These are phyloP conservation scores for Plantago coronopus DNA, from an alignment of 305 asterid genomes.

Conservation along the genomic window DNA sequence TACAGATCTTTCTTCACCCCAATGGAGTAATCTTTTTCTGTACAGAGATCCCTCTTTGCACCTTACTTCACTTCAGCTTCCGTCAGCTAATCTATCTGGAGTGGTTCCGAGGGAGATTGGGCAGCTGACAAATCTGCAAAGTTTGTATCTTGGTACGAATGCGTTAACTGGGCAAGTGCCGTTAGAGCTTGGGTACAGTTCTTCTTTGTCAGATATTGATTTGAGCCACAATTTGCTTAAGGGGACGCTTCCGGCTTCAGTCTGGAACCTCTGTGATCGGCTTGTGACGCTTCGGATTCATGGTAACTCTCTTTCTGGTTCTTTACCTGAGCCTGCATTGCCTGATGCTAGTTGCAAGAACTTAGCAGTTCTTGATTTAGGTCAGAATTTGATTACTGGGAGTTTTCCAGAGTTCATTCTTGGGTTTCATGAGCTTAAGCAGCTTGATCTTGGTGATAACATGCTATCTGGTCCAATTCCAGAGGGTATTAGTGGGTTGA, in stretches of 20 bases:
- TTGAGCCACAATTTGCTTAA: slow-evolving; percentile 63
- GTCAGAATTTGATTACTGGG: slow-evolving; percentile 68
- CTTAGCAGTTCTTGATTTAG: slow-evolving; percentile 71
- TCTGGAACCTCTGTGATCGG: slow-evolving; percentile 87
- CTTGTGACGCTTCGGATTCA: slow-evolving; percentile 66
- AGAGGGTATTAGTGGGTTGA: slow-evolving; percentile 37
- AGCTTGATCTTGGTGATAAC: slow-evolving; percentile 76
- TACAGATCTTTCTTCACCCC: slow-evolving; percentile 69
- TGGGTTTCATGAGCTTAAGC: slow-evolving; percentile 52
- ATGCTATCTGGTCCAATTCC: slow-evolving; percentile 64
- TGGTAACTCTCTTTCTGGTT: slow-evolving; percentile 74
- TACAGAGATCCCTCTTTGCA: slow-evolving; percentile 54
- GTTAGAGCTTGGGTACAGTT: slow-evolving; percentile 83
- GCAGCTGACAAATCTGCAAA: slow-evolving; percentile 55
- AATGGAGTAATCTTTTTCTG: slow-evolving; percentile 50
- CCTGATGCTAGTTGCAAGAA: slow-evolving; percentile 67
- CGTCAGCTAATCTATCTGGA: slow-evolving; percentile 90
- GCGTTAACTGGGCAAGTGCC: slow-evolving; percentile 66
- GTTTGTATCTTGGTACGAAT: slow-evolving; percentile 73
- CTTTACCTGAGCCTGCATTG: slow-evolving; percentile 72
- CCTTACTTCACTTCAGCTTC: slow-evolving; percentile 72
- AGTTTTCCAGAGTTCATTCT: slow-evolving; percentile 60
- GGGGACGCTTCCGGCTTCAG: slow-evolving; percentile 73
- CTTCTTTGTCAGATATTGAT: slow-evolving; percentile 72
- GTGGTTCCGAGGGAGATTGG: slow-evolving; percentile 76